A percentile compares a stretch with the other conserved stretches of the same genome.
These are phyloP conservation scores for Exobasidium rhododendri DNA, from an alignment of 1,284 basidiomycete species.

Conservation along the genomic window DNA sequence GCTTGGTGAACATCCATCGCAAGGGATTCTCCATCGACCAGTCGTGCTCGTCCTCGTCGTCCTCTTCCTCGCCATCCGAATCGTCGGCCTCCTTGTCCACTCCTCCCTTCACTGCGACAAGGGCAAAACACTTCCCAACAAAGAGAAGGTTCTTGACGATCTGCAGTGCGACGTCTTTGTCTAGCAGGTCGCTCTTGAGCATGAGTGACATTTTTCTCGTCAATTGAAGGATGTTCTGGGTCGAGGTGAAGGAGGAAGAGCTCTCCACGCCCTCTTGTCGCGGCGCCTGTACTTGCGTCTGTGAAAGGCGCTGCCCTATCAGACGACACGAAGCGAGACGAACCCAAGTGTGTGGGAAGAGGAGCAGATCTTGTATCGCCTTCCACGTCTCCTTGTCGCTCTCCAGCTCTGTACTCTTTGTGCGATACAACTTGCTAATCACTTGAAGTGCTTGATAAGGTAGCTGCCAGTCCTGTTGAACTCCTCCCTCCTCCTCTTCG, in stretches of 20 bases:
- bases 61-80: slow-evolving; percentile 25
- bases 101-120: slow-evolving; percentile 15
- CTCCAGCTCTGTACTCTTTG: not conserved
- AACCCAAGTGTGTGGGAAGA: slow-evolving; percentile 94
- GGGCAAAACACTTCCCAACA: slow-evolving; percentile 65
- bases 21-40: slow-evolving; percentile 59
- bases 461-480: slow-evolving; percentile 70
- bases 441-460: slow-evolving; percentile 76
- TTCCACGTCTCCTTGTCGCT: slow-evolving; percentile 10
- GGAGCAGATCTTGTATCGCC: slow-evolving; percentile 66
- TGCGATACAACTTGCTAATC: slow-evolving; percentile 61
- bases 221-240: slow-evolving; percentile 57
- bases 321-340: slow-evolving; percentile 76
- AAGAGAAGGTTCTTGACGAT: slow-evolving; percentile 92
- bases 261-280: not conserved
- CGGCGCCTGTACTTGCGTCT: not conserved
- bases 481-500: slow-evolving; percentile 15
- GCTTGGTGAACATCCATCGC: slow-evolving; percentile 86
- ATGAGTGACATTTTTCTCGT: slow-evolving; percentile 75
- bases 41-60: slow-evolving; percentile 34
- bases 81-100: slow-evolving; percentile 11
- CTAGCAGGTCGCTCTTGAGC: slow-evolving; percentile 76
- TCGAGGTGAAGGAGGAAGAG: not conserved
- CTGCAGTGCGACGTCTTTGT: slow-evolving; percentile 74
- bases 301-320: slow-evolving; percentile 69